A percentile compares a stretch with the other conserved stretches of the same genome.
phyloP scores from a whole-genome alignment of 176 grass and related monocot species.

The Alloteropsis semialata region DNA sequence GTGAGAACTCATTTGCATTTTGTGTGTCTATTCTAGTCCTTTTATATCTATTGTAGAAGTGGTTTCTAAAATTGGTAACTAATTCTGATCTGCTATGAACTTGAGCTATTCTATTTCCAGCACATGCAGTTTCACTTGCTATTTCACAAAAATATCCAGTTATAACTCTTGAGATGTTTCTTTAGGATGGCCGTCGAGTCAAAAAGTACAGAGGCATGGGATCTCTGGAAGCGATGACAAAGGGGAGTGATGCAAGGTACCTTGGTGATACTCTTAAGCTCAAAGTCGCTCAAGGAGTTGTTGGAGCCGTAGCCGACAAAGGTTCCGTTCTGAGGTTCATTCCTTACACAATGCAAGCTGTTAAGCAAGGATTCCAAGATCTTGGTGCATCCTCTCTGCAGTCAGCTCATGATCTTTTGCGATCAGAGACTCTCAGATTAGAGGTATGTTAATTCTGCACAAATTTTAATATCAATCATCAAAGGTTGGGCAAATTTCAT shows the following conservation, averaged over 20 bases:
- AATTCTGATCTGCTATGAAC: not conserved
- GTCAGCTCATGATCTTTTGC: conserved; percentile 77
- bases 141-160: not conserved
- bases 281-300: conserved; percentile 88
- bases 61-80: not conserved
- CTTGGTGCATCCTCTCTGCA: conserved; percentile 80
- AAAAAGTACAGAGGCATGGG: conserved; percentile 99
- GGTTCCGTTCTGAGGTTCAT: conserved; percentile 92
- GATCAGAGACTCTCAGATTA: conserved; percentile 62
- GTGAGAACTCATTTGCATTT: not conserved
- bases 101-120: not conserved
- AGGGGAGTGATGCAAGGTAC: conserved; percentile 89
- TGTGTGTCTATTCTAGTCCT: not conserved
- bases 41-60: not conserved
- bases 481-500: conserved; percentile 7
- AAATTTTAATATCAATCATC: not conserved
- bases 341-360: conserved; percentile 96
- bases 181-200: conserved; percentile 63
- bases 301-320: conserved; percentile 91
- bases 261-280: conserved; percentile 93
- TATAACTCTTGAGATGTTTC: conserved; percentile 7
- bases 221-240: conserved; percentile 93
- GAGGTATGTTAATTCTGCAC: conserved; percentile 53
- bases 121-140: not conserved
- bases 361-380: conserved; percentile 98